A percentile compares a stretch with the other conserved stretches of the same genome.
These are phyloP conservation scores for Lenwebbia sp. DNA, from an alignment of 345 rosid species.

Conservation along the genomic window DNA sequence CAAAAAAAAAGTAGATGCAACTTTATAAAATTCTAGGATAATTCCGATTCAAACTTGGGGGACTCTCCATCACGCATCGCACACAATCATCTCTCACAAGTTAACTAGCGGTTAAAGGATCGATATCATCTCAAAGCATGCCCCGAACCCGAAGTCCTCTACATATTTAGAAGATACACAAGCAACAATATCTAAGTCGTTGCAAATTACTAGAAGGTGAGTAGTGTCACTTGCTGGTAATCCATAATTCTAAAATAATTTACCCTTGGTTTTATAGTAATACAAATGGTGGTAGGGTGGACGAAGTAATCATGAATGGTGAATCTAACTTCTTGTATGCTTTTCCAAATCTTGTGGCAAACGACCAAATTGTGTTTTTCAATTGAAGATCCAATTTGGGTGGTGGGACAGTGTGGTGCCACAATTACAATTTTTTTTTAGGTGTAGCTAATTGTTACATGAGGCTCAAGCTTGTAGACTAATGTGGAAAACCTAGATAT, in stretches of 20 bases:
- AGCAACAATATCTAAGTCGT: background rate
- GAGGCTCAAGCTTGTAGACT: background rate
- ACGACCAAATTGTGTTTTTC: background rate
- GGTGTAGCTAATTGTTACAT: background rate
- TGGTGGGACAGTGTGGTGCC: background rate
- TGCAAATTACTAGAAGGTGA: background rate
- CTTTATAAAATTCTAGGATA: background rate
- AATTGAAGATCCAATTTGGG: background rate
- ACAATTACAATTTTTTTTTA: background rate
- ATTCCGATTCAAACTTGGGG: background rate
- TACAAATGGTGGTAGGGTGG: background rate
- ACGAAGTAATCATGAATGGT: background rate
- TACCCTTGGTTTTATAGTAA: background rate
- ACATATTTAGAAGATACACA: background rate
- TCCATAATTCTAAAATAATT: background rate
- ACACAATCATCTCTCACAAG: background rate
- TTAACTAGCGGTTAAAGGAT: background rate
- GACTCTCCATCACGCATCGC: background rate
- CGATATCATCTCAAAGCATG: too few species aligned
- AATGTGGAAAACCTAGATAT: too few species aligned
- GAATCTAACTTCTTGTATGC: background rate
- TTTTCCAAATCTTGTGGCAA: background rate
- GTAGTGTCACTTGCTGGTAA: background rate
- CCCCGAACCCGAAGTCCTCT: too few species aligned
- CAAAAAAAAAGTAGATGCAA: background rate